Evolutionary conservation across 225 moss, liverwort and hornwort genomes (phyloP), one percentile per base, ranked within the genome.

Genomic region (Thuidium tamariscinum): DNA sequence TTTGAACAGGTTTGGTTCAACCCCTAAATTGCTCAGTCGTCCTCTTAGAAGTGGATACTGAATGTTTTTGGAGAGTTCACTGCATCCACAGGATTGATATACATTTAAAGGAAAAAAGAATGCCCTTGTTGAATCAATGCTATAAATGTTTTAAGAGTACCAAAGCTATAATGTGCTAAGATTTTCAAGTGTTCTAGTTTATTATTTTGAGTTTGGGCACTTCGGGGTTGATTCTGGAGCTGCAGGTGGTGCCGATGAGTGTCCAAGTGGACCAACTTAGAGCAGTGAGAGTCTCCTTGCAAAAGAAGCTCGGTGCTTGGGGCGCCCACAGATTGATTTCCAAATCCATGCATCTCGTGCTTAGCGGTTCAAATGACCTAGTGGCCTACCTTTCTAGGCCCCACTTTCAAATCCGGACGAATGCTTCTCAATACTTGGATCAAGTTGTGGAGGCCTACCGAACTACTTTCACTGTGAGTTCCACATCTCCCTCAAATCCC

Each of bases 281-380:
- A 77, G 59, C 39, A 48, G 91, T 87, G 71, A 60, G 79, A 66
- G 76, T 81, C 15, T 44, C 74, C 41, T 72, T 93, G 84, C 77
- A 74, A 68, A 75, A 88, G 32, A 69, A 70, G 82, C 84, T 90
- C 34, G 79, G 88, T 82, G 82, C 79, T 8, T 83, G 64, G 73
- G 86, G 82, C 7, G 86, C 88, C 29, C 83, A 16, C 0, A 86
- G 84, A 46, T 22, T 93, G 79, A 74, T 92, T 36, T 90, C 92
- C 21, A 86, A 84, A 10, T 91, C 92, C 36, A 80, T 92, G 2
- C 92, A 88, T 82, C 64, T 90, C 11, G 18, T 92, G 13, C 80
- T 92, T 34, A 90, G 75, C 60, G 92, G 90, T 39, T 92, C 90
- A n/a, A 89, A 93, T 77, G 92, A 93, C 76, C 84, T 93, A 4